Base-by-base conservation (phyloP, 768 basidiomycete genomes). In the Leccinum ochraceum region DNA sequence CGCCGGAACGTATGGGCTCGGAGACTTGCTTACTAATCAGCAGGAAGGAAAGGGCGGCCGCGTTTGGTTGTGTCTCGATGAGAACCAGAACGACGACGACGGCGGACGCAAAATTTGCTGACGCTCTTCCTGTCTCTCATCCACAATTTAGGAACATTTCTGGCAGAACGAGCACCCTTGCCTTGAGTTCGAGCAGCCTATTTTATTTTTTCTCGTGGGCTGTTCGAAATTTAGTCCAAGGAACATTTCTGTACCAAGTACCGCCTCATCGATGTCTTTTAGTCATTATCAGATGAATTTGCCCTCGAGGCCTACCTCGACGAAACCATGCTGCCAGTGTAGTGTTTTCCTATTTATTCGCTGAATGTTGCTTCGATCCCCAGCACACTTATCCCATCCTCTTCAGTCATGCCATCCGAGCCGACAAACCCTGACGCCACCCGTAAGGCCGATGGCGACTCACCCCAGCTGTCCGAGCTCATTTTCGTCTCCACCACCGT, bases 161-260 rank as follows among this genome's bases (percentile, higher is more conserved):
- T 90, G 88, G 83, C 63, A 92, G 82, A 90, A 59, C 37, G 70
- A 83, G 57, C 52, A 36, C 32, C 75, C 87, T 88, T 81, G 76
- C 88, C 83, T 89, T 90, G 90, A 91, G 90, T 91, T 90, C 86
- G 88, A 80, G 71, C 77, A 71, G 73, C 80, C 80, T 76, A 78
- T 73, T 62, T 69, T 69, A 34, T 61, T 70, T 61, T 63, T 63
- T 76, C 37, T 50, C 55, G 63, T 85, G 85, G 83, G 83, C 78
- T 76, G 78, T 80, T 80, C 84, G 89, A 88, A 93, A 92, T 93
- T 92, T 78, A 84, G 88, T 75, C 77, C 84, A 88, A 74, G 88
- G 80, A 78, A 89, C 80, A 90, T 78, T 60, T 60, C 63, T 60
- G 63, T 55, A 48, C 46, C 14, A 36, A 36, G 36, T 37, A 16